Conservation (phyloP, 2,329 filamentous ascomycete genomes). For the Xylaria hypoxylon region DNA sequence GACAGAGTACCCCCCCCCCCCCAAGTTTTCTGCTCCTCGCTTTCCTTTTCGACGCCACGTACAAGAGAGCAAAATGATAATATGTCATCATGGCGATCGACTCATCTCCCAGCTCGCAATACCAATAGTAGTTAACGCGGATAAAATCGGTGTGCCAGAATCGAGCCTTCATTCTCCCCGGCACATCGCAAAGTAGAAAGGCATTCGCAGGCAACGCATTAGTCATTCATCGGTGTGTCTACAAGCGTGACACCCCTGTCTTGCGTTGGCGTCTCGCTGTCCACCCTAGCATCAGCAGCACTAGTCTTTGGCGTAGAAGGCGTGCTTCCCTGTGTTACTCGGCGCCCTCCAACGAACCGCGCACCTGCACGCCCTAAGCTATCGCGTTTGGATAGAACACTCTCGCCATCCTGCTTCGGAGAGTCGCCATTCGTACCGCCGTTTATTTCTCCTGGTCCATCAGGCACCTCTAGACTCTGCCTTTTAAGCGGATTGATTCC, state of each 20-base stretch:
- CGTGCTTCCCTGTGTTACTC: conserved; percentile 54
- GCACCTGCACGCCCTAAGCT: conserved; percentile 68
- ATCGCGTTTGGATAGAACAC: conserved; percentile 69
- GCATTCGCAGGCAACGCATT: conserved; percentile 41
- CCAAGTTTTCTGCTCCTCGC: conserved; percentile 3
- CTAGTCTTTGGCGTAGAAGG: conserved; percentile 47
- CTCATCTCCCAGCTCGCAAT: conserved; percentile 19
- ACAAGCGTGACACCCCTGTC: conserved; percentile 63
- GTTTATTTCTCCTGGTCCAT: conserved; percentile 58
- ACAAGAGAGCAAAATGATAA: conserved; percentile 17
- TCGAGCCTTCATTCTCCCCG: neutral
- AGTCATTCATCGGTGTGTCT: conserved; percentile 65
- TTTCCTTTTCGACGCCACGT: conserved; percentile 30
- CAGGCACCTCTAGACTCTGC: conserved; percentile 85
- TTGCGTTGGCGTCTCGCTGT: conserved; percentile 44
- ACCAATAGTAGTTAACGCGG: conserved; percentile 28
- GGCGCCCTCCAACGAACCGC: conserved; percentile 65
- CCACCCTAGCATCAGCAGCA: conserved; percentile 40
- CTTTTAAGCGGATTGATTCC: conserved; percentile 62
- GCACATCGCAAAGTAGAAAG: conserved; percentile 1
- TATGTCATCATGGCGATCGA: conserved; percentile 19
- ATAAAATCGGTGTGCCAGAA: conserved; percentile 12
- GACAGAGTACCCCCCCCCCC: conserved; percentile 1
- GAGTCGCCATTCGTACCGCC: conserved; percentile 57
- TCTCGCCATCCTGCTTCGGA: conserved; percentile 63